Base-by-base conservation (phyloP, 352 stramenopile species). In the Pythium dissotocum region DNA sequence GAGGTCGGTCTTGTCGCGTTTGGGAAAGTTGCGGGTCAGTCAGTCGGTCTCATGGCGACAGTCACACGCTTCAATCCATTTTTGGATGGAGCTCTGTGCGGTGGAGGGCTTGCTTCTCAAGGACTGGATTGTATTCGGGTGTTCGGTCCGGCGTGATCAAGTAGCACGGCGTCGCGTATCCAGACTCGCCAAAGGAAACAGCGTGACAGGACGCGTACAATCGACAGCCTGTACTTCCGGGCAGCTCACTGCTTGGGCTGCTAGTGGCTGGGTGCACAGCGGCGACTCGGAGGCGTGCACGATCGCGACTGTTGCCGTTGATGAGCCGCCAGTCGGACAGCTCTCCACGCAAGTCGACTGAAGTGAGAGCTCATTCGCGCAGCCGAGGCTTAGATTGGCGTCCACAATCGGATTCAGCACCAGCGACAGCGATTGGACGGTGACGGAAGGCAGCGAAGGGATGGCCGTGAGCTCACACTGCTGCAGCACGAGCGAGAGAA, bases 401-500 rank as follows among this genome's bases (percentile, higher is more conserved):
- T 52, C 21, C 3, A 14, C 21, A 28, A 57, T 57, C 26, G 51
- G 51, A 24, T 57, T 57, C 26, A 26, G 10, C 26, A 28, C 51
- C 13, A 57, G 26, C 13, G 51, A 57, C 26, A 57, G 30, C 13
- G 10, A 57, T 5, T 21, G 10, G 13, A n/a, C 26, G 16, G 12
- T 3, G 26, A 57, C 26, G 2, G 26, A 38, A 2, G 10, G 26
- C 3, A 40, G 13, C 12, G 51, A n/a, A 6, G 36, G 56, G 5
- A n/a, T n/a, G 21, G 9, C 42, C 1, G 51, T 21, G 26, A 61
- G 21, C n/a, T 40, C 38, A 14, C 56, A 61, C n/a, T 61, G 30
- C 35, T 61, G 16, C n/a, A 61, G 35, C 28, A 61, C 30, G n/a
- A 61, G 56, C 1, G 56, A 36, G 4, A 21, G 56, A 6, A 61